Evolutionary conservation across 176 grass and related monocot genomes (phyloP).

Genomic region (bread wheat (Triticum aestivum)): DNA sequence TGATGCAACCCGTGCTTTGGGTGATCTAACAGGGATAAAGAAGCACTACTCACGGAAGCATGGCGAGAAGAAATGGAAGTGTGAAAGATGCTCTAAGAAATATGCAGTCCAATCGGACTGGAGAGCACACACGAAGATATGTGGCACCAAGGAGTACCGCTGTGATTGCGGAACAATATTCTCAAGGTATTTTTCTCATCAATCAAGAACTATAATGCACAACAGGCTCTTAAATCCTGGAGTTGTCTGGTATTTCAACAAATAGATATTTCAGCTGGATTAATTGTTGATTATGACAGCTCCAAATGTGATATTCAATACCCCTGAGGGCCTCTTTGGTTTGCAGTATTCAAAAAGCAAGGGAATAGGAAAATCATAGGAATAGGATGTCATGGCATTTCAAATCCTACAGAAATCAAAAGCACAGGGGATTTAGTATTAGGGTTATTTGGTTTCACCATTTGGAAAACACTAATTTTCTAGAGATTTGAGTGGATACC

Average conservation of each 20-base stretch:
- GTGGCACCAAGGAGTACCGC: conserved; percentile 20
- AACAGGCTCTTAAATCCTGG: not conserved
- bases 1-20: conserved; percentile 18
- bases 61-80: conserved; percentile 26
- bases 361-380: too few species aligned
- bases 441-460: too few species aligned
- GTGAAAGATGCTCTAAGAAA: conserved; percentile 25
- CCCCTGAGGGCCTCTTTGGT: too few species aligned
- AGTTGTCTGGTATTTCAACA: not conserved
- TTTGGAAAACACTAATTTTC: too few species aligned
- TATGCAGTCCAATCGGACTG: conserved; percentile 16
- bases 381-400: too few species aligned
- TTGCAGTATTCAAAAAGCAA: too few species aligned
- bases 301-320: not conserved
- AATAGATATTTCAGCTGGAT: not conserved
- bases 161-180: conserved; percentile 27
- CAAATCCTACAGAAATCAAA: too few species aligned
- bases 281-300: not conserved
- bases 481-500: too few species aligned
- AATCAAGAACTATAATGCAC: not conserved
- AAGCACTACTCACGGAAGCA: conserved; percentile 19
- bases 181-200: conserved; percentile 16
- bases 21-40: conserved; percentile 24
- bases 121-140: conserved; percentile 18
- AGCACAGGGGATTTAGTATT: too few species aligned